A percentile compares a stretch with the other conserved stretches of the same genome.
Conservation (phyloP, 2,329 filamentous ascomycete species). For the Tolypocladium ophioglossoides region DNA sequence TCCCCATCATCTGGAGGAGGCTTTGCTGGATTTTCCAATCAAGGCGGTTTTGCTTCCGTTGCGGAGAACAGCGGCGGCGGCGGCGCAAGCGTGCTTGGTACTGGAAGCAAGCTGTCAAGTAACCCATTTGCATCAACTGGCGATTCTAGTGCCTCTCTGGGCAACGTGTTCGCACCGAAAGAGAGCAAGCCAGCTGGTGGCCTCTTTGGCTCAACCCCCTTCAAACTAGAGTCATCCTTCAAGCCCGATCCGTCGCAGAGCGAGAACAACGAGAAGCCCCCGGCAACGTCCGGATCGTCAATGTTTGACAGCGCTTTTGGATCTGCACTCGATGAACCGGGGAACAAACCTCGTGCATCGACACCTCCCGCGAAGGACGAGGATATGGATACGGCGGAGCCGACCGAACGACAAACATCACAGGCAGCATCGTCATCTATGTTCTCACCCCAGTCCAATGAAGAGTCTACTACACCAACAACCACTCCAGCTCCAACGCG, state of each 20-base stretch:
- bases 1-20: constrained; percentile 32
- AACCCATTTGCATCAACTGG: constrained; percentile 17
- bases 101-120: constrained; percentile 23
- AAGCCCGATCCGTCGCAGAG: constrained; percentile 51
- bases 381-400: constrained; percentile 36
- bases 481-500: constrained; percentile 39
- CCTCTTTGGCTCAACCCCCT: constrained; percentile 42
- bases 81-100: constrained; percentile 25
- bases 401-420: constrained; percentile 22
- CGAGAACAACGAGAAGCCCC: constrained; percentile 44
- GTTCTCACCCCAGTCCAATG: constrained; percentile 13
- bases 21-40: constrained; percentile 43
- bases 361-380: constrained; percentile 34
- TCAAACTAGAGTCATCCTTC: constrained; percentile 60
- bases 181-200: constrained; percentile 18
- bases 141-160: constrained; percentile 8
- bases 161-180: constrained; percentile 16
- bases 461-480: constrained; percentile 36
- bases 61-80: constrained; percentile 22
- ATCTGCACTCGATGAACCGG: constrained; percentile 41
- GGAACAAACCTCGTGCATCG: constrained; percentile 24
- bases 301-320: constrained; percentile 54
- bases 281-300: constrained; percentile 27
- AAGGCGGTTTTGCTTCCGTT: constrained; percentile 44
- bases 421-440: constrained; percentile 25